These are phyloP conservation scores for Fusarium tjaetaba DNA, from an alignment of 2,329 filamentous ascomycete genomes.

Conservation along the genomic window DNA sequence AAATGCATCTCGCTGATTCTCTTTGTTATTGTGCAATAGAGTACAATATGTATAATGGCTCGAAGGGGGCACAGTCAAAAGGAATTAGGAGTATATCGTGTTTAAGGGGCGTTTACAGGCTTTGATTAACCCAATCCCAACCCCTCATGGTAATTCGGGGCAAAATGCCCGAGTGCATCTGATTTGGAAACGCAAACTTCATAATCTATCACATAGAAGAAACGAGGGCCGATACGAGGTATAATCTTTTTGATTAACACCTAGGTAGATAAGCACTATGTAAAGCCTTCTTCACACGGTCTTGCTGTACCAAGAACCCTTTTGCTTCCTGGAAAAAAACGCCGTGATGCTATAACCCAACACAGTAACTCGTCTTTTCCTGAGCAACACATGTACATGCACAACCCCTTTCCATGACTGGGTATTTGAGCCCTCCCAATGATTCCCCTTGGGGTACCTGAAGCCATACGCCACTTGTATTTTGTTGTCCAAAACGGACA, in stretches of 20 bases:
- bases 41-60: not conserved
- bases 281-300: constrained; percentile 8
- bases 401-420: constrained; percentile 18
- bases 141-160: not conserved
- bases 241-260: constrained; percentile 29
- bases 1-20: not conserved
- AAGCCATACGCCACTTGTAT: constrained; percentile 37
- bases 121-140: not conserved
- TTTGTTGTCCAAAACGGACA: constrained; percentile 40
- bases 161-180: not conserved
- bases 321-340: constrained; percentile 31
- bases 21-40: not conserved
- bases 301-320: constrained; percentile 19
- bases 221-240: not conserved
- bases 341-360: constrained; percentile 40
- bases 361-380: constrained; percentile 30
- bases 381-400: constrained; percentile 10
- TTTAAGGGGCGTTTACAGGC: not conserved
- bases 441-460: constrained; percentile 20
- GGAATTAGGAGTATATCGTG: not conserved
- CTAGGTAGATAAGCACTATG: not conserved
- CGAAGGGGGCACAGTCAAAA: not conserved
- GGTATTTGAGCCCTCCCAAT: constrained; percentile 33
- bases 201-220: not conserved
- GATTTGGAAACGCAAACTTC: not conserved